Base-by-base conservation (phyloP, 768 basidiomycete species). In the Naematelia aurantialba region DNA sequence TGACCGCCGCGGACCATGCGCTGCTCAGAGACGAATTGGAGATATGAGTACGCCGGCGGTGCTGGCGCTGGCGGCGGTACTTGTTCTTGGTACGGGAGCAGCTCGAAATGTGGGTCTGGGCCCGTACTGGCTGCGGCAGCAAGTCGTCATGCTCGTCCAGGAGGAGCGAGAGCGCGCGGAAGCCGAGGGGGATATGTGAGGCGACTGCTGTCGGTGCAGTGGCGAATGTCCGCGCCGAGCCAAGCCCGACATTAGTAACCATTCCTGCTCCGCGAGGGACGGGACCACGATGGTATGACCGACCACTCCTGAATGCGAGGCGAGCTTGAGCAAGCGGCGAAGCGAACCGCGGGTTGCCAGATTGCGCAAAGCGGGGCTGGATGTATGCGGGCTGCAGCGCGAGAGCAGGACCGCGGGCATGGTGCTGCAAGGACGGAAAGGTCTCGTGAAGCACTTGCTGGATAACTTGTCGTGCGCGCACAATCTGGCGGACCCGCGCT, bases 181-280 rank as follows among this genome's bases (percentile, higher is more conserved):
- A 55, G 12, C 45, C 65, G 31, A 72, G 55, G 12, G 68, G 68
- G 1, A 68, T 57, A 2, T 72, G 65, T 13, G 31, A 21, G 4
- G 45, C 51, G 0, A 31, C 42, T 11, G 31, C 27, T 22, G 59
- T 42, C 5, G 67, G 55, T 13, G 60, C 55, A 45, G 56, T 53
- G 4, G 67, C 59, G 55, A 67, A 72, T 0, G 60, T 59, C 55
- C 70, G 60, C 10, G 68, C 66, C 17, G 61, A 59, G 12, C 66
- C 66, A 19, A 72, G 52, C 3, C 70, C 70, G 1, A 72, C 62
- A 47, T 66, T 60, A 27, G 60, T 56, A n/a, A 45, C 42, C 13
- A 70, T 59, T 17, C 48, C 49, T 5, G 66, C 53, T 45, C 65
- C 62, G 10, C 62, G 26, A 5, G 61, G 19, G 29, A 52, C 34